phyloP scores from a whole-genome alignment of 352 stramenopile species.

The Plasmopara viticola region DNA sequence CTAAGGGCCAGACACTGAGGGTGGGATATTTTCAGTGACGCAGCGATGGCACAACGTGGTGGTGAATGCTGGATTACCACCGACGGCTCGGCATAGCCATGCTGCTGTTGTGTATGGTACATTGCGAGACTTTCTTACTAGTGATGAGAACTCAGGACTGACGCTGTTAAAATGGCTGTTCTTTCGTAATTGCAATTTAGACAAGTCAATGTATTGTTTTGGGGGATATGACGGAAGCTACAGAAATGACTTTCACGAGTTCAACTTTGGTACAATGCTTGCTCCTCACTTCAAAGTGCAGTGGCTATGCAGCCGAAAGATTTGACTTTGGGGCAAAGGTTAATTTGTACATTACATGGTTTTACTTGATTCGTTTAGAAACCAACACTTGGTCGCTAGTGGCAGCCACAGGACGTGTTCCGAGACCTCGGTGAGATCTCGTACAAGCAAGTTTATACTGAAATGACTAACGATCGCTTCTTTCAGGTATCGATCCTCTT shows the following conservation, averaged over 20 bases:
- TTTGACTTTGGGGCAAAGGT: conserved; percentile 1
- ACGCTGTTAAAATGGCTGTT: too few relatives aligned
- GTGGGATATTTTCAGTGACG: conserved; percentile 33
- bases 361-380: conserved; percentile 27
- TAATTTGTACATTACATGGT: conserved; percentile 2
- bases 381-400: conserved; percentile 86
- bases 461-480: background rate
- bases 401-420: conserved; percentile 56
- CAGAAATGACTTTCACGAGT: conserved; percentile 96
- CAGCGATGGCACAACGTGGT: conserved; percentile 73
- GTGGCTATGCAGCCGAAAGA: background rate
- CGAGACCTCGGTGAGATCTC: conserved; percentile 44
- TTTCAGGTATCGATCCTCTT: conserved; percentile 79
- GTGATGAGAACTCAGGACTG: too few relatives aligned
- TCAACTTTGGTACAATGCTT: conserved; percentile 74
- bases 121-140: background rate
- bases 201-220: conserved; percentile 87
- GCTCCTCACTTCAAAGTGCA: background rate
- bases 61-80: conserved; percentile 75
- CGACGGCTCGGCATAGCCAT: conserved; percentile 93
- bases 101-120: conserved; percentile 86
- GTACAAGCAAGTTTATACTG: background rate
- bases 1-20: background rate
- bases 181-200: conserved; percentile 17
- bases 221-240: conserved; percentile 94